phyloP scores from a whole-genome alignment of 2,329 filamentous ascomycete species.

The Juglanconis oblonga region DNA sequence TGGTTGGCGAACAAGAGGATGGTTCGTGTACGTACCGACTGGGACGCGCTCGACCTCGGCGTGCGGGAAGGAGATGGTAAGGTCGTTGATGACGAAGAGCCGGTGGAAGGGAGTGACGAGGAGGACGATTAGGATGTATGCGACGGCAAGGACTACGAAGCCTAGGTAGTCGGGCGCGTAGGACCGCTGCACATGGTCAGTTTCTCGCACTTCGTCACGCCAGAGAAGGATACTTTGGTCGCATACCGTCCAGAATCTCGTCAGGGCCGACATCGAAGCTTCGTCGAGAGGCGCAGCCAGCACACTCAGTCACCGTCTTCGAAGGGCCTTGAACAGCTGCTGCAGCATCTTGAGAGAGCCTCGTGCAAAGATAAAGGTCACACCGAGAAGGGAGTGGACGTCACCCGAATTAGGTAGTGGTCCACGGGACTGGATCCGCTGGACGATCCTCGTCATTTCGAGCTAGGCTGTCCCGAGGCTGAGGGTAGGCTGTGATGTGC shows the following conservation, averaged over 20 bases:
- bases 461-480: conserved; percentile 2
- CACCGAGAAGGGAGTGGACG: background rate
- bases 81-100: conserved; percentile 87
- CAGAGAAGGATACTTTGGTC: background rate
- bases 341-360: conserved; percentile 33
- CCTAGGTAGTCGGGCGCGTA: conserved; percentile 89
- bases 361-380: background rate
- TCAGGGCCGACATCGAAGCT: conserved; percentile 30
- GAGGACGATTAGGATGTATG: conserved; percentile 64
- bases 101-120: conserved; percentile 85
- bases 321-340: conserved; percentile 32
- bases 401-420: background rate
- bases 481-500: background rate
- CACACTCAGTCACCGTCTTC: conserved; percentile 41
- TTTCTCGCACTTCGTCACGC: conserved; percentile 14
- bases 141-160: conserved; percentile 64
- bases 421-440: conserved; percentile 2
- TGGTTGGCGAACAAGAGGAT: background rate
- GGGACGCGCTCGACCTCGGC: conserved; percentile 80
- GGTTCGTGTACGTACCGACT: conserved; percentile 53
- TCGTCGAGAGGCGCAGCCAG: conserved; percentile 31
- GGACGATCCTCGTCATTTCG: conserved; percentile 11
- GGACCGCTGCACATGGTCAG: conserved; percentile 54
- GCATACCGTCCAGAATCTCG: conserved; percentile 47
- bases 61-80: conserved; percentile 81